Conservation (phyloP, 176 grass and related monocot species). For the Oryza punctata region DNA sequence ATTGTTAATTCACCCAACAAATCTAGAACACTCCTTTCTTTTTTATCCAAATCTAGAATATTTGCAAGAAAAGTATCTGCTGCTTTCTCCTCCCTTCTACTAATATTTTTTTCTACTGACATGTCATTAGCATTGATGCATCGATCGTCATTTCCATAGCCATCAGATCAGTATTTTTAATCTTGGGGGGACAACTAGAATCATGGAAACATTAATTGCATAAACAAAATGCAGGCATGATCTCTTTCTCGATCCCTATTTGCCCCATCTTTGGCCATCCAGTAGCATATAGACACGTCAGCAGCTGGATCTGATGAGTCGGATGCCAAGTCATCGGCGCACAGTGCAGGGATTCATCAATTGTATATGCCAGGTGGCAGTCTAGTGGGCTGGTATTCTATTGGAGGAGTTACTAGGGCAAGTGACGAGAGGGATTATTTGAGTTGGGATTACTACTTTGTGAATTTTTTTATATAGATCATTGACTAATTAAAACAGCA, state of each 20-base stretch:
- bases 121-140: slow-evolving; percentile 2
- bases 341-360: not conserved
- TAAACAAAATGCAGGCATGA: not conserved
- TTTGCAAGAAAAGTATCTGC: not conserved
- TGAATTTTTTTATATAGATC: no score
- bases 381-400: not conserved
- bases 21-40: not conserved
- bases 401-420: no score
- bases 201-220: not conserved
- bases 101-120: slow-evolving; percentile 10
- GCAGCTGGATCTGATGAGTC: not conserved
- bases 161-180: not conserved
- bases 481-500: no score
- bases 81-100: not conserved
- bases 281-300: slow-evolving; percentile 31
- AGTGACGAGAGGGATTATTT: no score
- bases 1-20: slow-evolving; percentile 18
- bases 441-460: no score
- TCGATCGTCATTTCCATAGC: not conserved
- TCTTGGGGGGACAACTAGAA: not conserved
- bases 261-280: not conserved
- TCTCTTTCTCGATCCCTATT: not conserved
- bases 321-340: slow-evolving; percentile 3
- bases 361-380: not conserved
- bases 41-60: not conserved